Evolutionary conservation across 768 basidiomycete species (phyloP), one percentile per base, ranked within the genome.

Genomic region (Leccinum boreale): DNA sequence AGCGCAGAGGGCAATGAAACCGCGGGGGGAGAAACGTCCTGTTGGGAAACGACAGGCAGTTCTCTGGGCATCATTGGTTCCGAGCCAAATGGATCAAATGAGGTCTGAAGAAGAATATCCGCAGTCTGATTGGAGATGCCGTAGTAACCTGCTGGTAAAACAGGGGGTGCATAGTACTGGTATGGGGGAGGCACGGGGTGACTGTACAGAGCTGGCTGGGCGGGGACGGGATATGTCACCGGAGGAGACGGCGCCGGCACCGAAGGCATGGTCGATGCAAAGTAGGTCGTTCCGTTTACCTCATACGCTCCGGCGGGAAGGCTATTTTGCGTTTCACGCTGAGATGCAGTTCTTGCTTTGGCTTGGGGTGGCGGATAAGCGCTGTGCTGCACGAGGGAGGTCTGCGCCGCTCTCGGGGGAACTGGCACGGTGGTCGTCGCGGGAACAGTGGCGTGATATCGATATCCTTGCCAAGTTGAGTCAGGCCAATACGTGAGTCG

Each of bases 241-340:
- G 57, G 58, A 31, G 54, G 52, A 28, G 59, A 50, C 11, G 59
- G 56, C 11, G 53, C 49, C 5, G 51, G 49, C 17, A 44, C 46
- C 1, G 56, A 21, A 10, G 59, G 50, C 15, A 48, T 4, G 9
- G 50, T 31, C 5, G 62, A 29, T 15, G 61, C 59, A 56, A 71
- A 72, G 61, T 69, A 72, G 2, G 61, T 74, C 39, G 73, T 74
- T 11, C 71, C 71, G 8, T 65, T 57, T 5, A 73, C 50, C 57
- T 72, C 57, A 50, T 62, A 67, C 19, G 69, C 9, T 12, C 65
- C 63, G 6, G 44, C 19, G 3, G 63, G 61, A 49, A 67, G 62
- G 26, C 17, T 26, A 12, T 33, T 48, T 52, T 28, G 54, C 23
- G 33, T n/a, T 33, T 54, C 53, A 24, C 5, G 51, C n/a, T 39